These are phyloP conservation scores for Phaeosphaeriaceae sp. DNA, from an alignment of 2,329 filamentous ascomycete species.

Conservation along the genomic window DNA sequence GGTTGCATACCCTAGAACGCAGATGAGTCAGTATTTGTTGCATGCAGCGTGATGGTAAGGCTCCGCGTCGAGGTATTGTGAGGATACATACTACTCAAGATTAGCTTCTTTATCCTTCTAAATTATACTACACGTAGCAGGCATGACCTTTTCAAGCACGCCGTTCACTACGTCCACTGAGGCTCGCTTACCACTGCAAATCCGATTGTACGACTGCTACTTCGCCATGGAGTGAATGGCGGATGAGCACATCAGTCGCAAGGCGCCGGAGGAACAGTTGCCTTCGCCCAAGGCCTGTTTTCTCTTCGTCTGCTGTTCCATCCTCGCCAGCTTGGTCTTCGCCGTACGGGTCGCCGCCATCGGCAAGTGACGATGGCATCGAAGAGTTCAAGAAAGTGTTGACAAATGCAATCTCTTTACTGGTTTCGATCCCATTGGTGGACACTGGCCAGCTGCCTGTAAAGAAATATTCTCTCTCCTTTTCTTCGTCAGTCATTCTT, in stretches of 20 bases:
- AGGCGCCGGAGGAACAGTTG: conserved; percentile 65
- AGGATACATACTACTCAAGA: no score
- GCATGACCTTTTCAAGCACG: no score
- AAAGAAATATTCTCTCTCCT: conserved; percentile 5
- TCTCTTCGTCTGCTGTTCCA: conserved; percentile 49
- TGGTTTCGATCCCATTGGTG: background rate
- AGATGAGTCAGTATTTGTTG: no score
- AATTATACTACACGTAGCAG: no score
- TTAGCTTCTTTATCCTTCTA: no score
- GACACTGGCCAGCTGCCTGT: background rate
- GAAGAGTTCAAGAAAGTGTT: conserved; percentile 63
- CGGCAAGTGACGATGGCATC: conserved; percentile 47
- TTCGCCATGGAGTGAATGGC: conserved; percentile 55
- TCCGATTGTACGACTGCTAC: conserved; percentile 64
- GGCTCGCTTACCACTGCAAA: conserved; percentile 56
- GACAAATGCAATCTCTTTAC: conserved; percentile 20
- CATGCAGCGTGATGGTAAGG: no score
- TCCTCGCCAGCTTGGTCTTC: conserved; percentile 47
- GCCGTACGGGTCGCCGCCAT: conserved; percentile 29
- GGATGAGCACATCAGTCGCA: conserved; percentile 62
- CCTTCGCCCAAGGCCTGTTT: conserved; percentile 50
- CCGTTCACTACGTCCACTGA: no score
- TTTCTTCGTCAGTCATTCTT: conserved; percentile 47
- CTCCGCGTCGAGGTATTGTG: no score
- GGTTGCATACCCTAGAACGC: no score